phyloP scores from a whole-genome alignment of 768 basidiomycete genomes.

The Mrakia blollopis region DNA sequence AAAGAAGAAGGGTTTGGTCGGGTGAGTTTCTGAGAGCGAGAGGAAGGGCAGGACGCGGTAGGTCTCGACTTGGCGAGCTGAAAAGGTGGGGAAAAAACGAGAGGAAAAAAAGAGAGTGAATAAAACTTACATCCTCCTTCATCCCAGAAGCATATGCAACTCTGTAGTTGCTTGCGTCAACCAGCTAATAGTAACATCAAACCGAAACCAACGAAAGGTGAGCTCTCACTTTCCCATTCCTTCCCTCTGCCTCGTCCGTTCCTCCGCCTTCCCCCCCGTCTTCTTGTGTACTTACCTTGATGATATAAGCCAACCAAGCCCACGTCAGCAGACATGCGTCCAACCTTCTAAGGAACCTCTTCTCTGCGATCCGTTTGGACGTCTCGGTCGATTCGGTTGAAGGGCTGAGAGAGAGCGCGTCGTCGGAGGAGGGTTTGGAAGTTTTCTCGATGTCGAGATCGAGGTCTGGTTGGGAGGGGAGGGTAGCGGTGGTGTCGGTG shows the following conservation, averaged over 20 bases:
- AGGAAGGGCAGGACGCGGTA: neutral
- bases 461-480: too few relatives aligned
- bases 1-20: too few relatives aligned
- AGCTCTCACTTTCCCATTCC: too few relatives aligned
- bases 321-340: constrained; percentile 28
- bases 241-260: neutral
- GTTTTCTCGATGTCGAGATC: too few relatives aligned
- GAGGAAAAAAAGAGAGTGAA: neutral
- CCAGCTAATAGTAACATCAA: constrained; percentile 16
- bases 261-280: neutral
- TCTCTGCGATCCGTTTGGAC: neutral
- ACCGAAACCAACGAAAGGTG: neutral
- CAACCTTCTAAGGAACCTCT: constrained; percentile 23
- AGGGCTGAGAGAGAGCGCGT: too few relatives aligned
- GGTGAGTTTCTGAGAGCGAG: too few relatives aligned
- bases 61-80: neutral
- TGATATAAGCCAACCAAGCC: constrained; percentile 31
- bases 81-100: neutral
- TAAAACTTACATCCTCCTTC: constrained; percentile 36
- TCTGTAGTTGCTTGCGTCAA: constrained; percentile 37
- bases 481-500: too few relatives aligned
- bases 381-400: too few relatives aligned
- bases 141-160: constrained; percentile 37
- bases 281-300: neutral
- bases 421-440: too few relatives aligned